Evolutionary conservation across 768 basidiomycete species (phyloP).

Genomic region (Macrocybe gigantea): DNA sequence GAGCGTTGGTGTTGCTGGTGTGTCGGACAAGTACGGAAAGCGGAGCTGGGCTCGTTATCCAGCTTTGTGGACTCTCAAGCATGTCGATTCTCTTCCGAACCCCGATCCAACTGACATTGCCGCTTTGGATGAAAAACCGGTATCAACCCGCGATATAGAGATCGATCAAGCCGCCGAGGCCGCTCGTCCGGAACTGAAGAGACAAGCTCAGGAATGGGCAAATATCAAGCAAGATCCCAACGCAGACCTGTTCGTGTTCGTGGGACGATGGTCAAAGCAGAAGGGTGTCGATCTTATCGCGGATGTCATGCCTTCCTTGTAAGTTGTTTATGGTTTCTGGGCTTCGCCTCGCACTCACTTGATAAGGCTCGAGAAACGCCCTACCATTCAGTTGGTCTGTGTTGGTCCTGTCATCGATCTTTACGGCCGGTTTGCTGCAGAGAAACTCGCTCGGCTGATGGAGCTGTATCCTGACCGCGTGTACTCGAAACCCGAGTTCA

Average conservation of each 20-base stretch:
- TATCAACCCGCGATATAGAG: constrained; percentile 64
- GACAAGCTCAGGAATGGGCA: constrained; percentile 95
- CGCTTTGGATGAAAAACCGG: constrained; percentile 77
- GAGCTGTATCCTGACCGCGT: constrained; percentile 93
- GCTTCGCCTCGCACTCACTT: constrained; percentile 2
- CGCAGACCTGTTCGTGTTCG: constrained; percentile 91
- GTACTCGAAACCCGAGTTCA: constrained; percentile 96
- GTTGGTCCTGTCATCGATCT: constrained; percentile 95
- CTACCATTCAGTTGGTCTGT: constrained; percentile 79
- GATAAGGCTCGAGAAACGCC: constrained; percentile 73
- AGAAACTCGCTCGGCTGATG: constrained; percentile 90
- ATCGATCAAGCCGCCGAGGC: constrained; percentile 81
- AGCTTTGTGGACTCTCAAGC: constrained; percentile 92
- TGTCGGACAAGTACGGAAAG: constrained; percentile 97
- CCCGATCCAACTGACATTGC: constrained; percentile 95
- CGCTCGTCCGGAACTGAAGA: constrained; percentile 86
- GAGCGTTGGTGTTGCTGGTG: constrained; percentile 90
- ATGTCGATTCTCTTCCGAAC: constrained; percentile 92
- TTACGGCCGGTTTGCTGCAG: constrained; percentile 92
- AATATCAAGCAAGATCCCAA: constrained; percentile 87
- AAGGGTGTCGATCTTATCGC: constrained; percentile 98
- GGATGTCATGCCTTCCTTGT: constrained; percentile 89
- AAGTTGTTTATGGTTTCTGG: constrained; percentile 22
- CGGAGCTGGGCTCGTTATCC: constrained; percentile 96
- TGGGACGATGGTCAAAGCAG: constrained; percentile 97